These are phyloP conservation scores for Lotmaria passim DNA, from an alignment of 208 protist species.

Conservation along the genomic window DNA sequence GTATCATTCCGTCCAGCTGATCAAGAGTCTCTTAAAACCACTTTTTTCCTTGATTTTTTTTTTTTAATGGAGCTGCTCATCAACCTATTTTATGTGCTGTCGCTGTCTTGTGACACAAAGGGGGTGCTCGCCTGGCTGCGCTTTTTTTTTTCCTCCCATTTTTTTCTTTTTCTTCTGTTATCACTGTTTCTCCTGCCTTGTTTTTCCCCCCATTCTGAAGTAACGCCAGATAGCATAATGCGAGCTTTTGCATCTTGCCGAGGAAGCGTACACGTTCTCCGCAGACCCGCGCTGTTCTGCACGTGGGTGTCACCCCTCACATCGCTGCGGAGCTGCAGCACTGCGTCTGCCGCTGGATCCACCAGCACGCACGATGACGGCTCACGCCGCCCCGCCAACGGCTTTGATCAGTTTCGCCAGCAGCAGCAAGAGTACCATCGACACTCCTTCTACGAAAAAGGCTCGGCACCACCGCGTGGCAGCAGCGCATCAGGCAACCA, in stretches of 20 bases:
- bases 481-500: not conserved
- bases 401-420: conserved; percentile 41
- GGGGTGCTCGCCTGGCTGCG: not conserved
- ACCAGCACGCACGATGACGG: too few relatives aligned
- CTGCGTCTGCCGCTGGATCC: not conserved
- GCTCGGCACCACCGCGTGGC: conserved; percentile 20
- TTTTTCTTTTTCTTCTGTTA: not conserved
- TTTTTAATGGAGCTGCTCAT: too few relatives aligned
- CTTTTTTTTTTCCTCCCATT: not conserved
- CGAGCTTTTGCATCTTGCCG: not conserved
- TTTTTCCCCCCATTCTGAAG: not conserved
- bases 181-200: not conserved
- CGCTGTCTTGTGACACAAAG: too few relatives aligned
- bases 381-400: not conserved
- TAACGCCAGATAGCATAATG: not conserved
- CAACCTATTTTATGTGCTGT: too few relatives aligned
- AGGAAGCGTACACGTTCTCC: not conserved
- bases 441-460: conserved; percentile 62
- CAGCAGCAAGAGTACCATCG: conserved; percentile 46
- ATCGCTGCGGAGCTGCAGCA: conserved; percentile 1
- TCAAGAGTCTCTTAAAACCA: too few relatives aligned
- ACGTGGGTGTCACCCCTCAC: not conserved
- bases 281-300: not conserved
- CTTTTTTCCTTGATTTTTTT: too few relatives aligned
- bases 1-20: too few relatives aligned